Percentiles rank a stretch among this genome's conserved stretches.
Conservation (phyloP, 1,284 basidiomycete genomes). For the Sporisorium scitamineum region DNA sequence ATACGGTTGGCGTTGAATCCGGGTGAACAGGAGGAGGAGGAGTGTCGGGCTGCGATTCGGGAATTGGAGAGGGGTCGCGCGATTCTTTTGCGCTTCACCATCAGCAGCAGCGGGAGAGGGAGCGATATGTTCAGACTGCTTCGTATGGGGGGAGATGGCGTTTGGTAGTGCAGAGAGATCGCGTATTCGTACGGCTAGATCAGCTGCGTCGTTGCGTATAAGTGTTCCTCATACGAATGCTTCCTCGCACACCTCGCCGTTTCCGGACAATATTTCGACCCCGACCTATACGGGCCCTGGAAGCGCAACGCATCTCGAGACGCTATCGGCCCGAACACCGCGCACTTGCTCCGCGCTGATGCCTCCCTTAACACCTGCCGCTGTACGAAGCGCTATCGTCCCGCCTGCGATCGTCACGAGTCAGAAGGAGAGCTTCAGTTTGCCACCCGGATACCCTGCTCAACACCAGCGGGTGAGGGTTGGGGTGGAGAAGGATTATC, state of each 20-base stretch:
- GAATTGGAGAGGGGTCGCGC: slow-evolving; percentile 5
- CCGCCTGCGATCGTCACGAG: slow-evolving; percentile 23
- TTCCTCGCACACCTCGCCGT: background rate
- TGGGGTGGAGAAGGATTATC: too few species aligned
- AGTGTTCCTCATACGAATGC: slow-evolving; percentile 1
- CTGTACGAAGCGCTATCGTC: background rate
- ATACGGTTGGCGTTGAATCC: slow-evolving; percentile 35
- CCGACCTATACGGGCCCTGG: slow-evolving; percentile 26
- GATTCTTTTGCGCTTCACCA: too few species aligned
- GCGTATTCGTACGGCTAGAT: background rate
- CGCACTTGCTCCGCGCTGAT: background rate
- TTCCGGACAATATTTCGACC: background rate
- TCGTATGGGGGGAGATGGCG: background rate
- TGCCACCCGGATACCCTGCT: too few species aligned
- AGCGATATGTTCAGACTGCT: too few species aligned
- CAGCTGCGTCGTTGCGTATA: slow-evolving; percentile 17
- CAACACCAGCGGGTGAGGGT: background rate
- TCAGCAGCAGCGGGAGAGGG: background rate
- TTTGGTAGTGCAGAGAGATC: background rate
- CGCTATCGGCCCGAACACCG: background rate
- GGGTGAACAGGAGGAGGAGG: slow-evolving; percentile 11
- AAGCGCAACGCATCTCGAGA: slow-evolving; percentile 17
- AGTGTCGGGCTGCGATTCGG: slow-evolving; percentile 8
- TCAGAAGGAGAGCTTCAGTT: slow-evolving; percentile 32
- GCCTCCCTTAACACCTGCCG: background rate